These are phyloP conservation scores for Rhodotorula babjevae DNA, from an alignment of 768 basidiomycete genomes.

Conservation along the genomic window DNA sequence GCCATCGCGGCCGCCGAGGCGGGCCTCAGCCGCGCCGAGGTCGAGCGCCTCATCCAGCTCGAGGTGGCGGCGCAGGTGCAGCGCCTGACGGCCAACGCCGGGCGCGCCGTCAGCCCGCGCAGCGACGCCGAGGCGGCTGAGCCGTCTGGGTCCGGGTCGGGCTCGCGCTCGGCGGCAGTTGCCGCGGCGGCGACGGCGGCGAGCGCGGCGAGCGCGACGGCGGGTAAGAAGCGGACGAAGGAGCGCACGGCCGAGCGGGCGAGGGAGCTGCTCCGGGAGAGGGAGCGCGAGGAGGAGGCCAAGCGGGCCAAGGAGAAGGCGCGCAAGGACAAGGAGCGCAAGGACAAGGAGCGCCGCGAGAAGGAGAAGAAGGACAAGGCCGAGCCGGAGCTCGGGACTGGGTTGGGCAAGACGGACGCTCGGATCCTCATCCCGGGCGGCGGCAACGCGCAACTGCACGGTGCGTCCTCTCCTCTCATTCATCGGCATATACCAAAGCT, in stretches of 20 bases:
- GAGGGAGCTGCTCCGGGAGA: neutral
- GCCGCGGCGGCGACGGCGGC: neutral
- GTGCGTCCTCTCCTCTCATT: neutral
- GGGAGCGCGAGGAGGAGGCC: neutral
- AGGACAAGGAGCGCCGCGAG: neutral
- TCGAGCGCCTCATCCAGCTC: neutral
- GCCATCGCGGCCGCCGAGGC: neutral
- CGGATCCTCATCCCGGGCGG: slow-evolving; percentile 5
- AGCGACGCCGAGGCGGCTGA: neutral
- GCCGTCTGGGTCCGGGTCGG: too few species aligned
- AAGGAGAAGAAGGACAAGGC: neutral
- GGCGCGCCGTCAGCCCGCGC: neutral
- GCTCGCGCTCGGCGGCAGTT: too few species aligned
- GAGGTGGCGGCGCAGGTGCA: neutral
- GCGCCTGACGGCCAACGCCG: neutral
- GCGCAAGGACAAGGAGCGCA: neutral
- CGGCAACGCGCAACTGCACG: neutral
- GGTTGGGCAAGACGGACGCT: slow-evolving; percentile 1
- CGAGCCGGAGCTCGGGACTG: slow-evolving; percentile 7
- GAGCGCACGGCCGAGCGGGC: neutral
- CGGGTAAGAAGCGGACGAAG: neutral
- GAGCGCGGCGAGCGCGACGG: neutral
- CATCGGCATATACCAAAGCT: too few species aligned
- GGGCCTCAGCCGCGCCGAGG: neutral
- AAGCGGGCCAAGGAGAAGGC: neutral